Conservation (phyloP, 257 asterid species). For the Scutellaria galericulata region DNA sequence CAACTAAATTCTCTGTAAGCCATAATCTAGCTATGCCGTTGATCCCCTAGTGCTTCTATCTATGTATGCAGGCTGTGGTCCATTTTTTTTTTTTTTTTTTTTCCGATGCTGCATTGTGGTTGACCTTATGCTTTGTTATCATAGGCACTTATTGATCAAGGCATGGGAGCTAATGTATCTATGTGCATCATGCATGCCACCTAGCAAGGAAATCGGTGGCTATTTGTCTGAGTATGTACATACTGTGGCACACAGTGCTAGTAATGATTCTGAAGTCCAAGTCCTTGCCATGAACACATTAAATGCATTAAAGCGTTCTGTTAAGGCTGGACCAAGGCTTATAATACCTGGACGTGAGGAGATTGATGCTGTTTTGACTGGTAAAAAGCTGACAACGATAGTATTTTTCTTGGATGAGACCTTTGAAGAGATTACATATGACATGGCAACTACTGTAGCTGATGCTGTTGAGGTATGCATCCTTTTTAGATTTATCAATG, state of each 20-base stretch:
- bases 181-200: constrained; percentile 98
- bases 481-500: constrained; percentile 4
- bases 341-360: constrained; percentile 91
- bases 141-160: constrained; percentile 73
- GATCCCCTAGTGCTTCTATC: constrained; percentile 7
- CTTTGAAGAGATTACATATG: constrained; percentile 94
- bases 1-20: constrained; percentile 16
- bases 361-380: constrained; percentile 90
- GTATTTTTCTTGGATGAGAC: constrained; percentile 99
- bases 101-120: constrained; percentile 23
- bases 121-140: constrained; percentile 32
- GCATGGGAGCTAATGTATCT: constrained; percentile 98
- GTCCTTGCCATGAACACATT: constrained; percentile 78
- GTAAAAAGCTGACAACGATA: constrained; percentile 92
- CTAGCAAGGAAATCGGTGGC: constrained; percentile 94
- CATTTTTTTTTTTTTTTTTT: not conserved
- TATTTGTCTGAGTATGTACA: constrained; percentile 86
- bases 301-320: constrained; percentile 86
- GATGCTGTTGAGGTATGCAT: constrained; percentile 93
- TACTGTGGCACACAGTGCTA: constrained; percentile 67
- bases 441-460: constrained; percentile 94
- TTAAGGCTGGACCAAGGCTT: constrained; percentile 96
- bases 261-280: constrained; percentile 85
- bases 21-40: constrained; percentile 14
- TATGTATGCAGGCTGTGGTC: constrained; percentile 16